phyloP scores from a whole-genome alignment of 371 early-diverging fungal genomes.

The Syncephalis fuscata region DNA sequence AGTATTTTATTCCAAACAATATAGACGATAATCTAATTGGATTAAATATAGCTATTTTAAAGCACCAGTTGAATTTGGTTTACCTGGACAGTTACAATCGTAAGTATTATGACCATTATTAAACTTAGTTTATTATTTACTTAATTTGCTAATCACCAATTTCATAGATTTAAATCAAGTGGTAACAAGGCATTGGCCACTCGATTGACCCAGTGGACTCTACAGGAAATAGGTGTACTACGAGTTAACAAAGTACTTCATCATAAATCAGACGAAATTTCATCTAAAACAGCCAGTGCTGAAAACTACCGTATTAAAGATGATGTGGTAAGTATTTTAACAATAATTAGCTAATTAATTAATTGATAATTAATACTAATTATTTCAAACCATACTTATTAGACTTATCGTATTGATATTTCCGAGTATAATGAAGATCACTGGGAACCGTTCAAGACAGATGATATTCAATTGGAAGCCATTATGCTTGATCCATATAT shows the following conservation, averaged over 20 bases:
- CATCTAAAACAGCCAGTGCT: no score
- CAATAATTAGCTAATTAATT: no score
- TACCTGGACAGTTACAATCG: no score
- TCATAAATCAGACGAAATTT: constrained; percentile 51
- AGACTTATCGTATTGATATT: constrained; percentile 66
- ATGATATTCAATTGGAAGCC: constrained; percentile 75
- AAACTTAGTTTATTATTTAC: no score
- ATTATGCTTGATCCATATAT: constrained; percentile 95
- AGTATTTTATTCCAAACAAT: no score
- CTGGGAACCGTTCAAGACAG: constrained; percentile 68
- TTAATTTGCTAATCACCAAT: no score
- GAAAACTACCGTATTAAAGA: constrained; percentile 80
- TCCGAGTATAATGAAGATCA: constrained; percentile 50
- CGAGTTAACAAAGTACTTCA: constrained; percentile 39
- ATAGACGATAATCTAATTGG: no score
- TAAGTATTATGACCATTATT: no score
- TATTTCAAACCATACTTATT: neutral
- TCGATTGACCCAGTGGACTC: constrained; percentile 73
- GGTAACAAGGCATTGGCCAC: constrained; percentile 56
- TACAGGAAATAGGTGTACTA: constrained; percentile 84
- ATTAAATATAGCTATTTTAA: no score
- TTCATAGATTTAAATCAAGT: no score
- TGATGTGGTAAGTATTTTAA: constrained; percentile 43
- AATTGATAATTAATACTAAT: no score
- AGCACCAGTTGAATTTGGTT: no score